Base-by-base conservation (phyloP, 306 rosid genomes). In the Gastrolobium bilobum region DNA sequence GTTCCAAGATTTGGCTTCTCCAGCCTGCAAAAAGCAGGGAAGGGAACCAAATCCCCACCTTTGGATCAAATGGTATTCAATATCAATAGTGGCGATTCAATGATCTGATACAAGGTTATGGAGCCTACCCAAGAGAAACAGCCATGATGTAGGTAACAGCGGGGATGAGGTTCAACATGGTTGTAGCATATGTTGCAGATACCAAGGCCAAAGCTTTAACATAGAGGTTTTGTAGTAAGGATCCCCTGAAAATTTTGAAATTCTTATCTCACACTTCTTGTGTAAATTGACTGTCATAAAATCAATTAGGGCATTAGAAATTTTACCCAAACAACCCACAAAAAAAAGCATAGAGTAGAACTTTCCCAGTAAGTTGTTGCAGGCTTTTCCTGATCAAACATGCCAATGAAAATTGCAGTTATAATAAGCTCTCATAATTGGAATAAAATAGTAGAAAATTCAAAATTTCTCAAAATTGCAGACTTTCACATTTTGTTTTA, bases 241-340 rank as follows among this genome's bases (percentile, higher is more conserved):
- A 47, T 71, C 90, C 97, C 76, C 97, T 90, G 90, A 78, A 83
- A 57, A 5, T 10, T n/a, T 31, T 14, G 2, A 34, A 78, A 58
- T 58, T 70, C 7, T 9, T 26, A 38, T 62, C 40, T 64, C 52
- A 63, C 26, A 11, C 15, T 5, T 53, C 4, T 62, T 63, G 26
- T 38, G 31, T 39, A 63, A 64, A 63, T 63, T 80, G 75, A 35
- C 13, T 38, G 34, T 71, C 13, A 26, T 38, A 62, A 61, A 39
- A 61, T 33, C 0, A 53, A 4, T n/a, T 20, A 39, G 13, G 31
- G 39, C 13, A 51, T n/a, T 26, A 57, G 6, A 29, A 73, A 66
- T 4, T 71, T 68, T 82, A 90, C 97, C 97, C 93, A 81, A 92
- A 88, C 34, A 92, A 65, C 9, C 91, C 97, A 78, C 91, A 87